These are phyloP conservation scores for Candida caryicola DNA, from an alignment of 805 yeast genomes.

Conservation along the genomic window DNA sequence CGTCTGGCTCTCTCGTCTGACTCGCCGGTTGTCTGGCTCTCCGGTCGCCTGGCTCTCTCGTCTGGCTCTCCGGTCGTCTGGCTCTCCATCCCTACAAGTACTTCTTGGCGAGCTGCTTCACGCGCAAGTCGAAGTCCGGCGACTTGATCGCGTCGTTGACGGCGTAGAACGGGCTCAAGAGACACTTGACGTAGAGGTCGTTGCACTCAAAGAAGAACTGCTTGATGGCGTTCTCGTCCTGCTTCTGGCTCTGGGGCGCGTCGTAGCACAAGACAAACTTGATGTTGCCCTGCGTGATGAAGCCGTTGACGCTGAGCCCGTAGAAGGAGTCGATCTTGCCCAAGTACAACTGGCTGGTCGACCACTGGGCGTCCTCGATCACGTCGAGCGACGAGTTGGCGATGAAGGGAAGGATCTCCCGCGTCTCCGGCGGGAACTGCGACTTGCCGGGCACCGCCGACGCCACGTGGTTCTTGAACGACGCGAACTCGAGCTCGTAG, in stretches of 20 bases:
- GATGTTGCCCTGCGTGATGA: constrained; percentile 82
- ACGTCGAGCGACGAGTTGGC: constrained; percentile 86
- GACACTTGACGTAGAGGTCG: constrained; percentile 81
- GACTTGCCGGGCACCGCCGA: constrained; percentile 44
- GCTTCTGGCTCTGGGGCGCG: constrained; percentile 19
- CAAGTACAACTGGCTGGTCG: constrained; percentile 58
- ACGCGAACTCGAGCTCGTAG: constrained; percentile 83
- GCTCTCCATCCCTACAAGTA: constrained; percentile 48
- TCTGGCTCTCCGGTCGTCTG: not conserved
- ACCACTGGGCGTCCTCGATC: constrained; percentile 90
- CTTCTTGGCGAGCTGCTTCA: constrained; percentile 69
- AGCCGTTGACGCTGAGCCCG: constrained; percentile 79
- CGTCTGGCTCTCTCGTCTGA: too few species aligned
- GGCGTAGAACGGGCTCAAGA: constrained; percentile 82
- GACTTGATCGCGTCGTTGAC: constrained; percentile 72
- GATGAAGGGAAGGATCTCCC: constrained; percentile 82
- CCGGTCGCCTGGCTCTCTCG: too few species aligned
- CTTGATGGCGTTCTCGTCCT: constrained; percentile 68
- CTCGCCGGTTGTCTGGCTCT: too few species aligned
- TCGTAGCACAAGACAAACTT: constrained; percentile 64
- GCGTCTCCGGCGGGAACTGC: constrained; percentile 63
- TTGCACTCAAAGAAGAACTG: constrained; percentile 83
- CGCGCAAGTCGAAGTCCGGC: constrained; percentile 71
- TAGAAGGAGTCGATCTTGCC: constrained; percentile 84
- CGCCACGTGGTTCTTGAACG: constrained; percentile 43